Evolutionary conservation across 176 grass and related monocot species (phyloP).

Genomic region (Olyra latifolia): DNA sequence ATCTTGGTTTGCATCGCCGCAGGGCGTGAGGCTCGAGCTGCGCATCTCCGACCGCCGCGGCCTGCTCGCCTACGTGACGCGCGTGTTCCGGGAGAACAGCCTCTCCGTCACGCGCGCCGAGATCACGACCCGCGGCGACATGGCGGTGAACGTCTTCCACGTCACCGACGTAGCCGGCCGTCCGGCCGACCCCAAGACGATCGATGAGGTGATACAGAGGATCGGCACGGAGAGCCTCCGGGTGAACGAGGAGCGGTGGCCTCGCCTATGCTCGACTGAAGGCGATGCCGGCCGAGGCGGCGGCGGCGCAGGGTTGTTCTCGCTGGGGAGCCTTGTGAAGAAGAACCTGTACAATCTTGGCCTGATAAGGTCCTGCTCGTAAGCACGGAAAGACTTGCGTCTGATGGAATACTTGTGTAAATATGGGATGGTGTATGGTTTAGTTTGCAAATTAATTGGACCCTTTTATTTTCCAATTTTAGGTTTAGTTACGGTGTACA

Average conservation of each 20-base stretch:
- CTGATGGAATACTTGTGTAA: slow-evolving; percentile 26
- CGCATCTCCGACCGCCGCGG: slow-evolving; percentile 63
- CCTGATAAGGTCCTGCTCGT: slow-evolving; percentile 82
- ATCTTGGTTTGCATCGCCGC: neutral
- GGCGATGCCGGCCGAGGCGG: slow-evolving; percentile 29
- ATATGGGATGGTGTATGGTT: slow-evolving; percentile 31
- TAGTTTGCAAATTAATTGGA: slow-evolving; percentile 46
- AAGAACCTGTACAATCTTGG: slow-evolving; percentile 86
- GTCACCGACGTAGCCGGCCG: slow-evolving; percentile 64
- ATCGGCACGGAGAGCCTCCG: slow-evolving; percentile 71
- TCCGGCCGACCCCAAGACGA: slow-evolving; percentile 60
- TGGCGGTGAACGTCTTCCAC: slow-evolving; percentile 75
- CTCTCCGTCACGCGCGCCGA: slow-evolving; percentile 82
- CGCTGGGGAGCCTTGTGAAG: slow-evolving; percentile 79
- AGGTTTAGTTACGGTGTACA: slow-evolving; percentile 42
- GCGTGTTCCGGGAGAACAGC: slow-evolving; percentile 81
- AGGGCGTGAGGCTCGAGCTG: slow-evolving; percentile 84
- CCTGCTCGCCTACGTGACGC: slow-evolving; percentile 87
- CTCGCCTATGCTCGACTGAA: slow-evolving; percentile 42
- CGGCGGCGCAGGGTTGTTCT: slow-evolving; percentile 49
- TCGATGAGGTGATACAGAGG: slow-evolving; percentile 67
- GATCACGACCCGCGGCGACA: slow-evolving; percentile 67
- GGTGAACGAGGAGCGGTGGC: slow-evolving; percentile 53
- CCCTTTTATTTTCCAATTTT: slow-evolving; percentile 9
- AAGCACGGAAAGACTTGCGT: neutral